Evolutionary conservation across 805 yeast species (phyloP), one percentile per base, ranked within the genome.

Genomic region (Starmera quercuum): DNA sequence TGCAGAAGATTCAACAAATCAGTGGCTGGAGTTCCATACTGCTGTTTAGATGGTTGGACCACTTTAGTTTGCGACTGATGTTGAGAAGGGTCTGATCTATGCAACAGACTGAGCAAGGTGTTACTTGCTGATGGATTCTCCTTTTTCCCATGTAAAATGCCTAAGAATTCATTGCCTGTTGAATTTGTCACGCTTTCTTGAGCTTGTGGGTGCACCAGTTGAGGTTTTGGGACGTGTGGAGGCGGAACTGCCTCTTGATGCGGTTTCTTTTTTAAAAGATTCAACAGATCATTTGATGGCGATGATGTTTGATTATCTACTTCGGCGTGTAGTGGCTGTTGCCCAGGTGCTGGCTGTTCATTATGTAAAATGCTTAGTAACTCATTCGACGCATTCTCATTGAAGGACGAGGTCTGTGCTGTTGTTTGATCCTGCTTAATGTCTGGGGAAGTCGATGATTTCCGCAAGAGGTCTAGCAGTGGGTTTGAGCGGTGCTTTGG

Each of bases 121-220:
- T 12, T 29, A n/a, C 26, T 12, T 16, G 18, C 20, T 23, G 9
- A 10, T 12, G 22, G 26, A 41, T 32, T 41, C 39, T 34, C 39
- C 41, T 35, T 25, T 13, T 25, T 25, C 7, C 27, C 27, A 25
- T 49, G 55, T 37, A 51, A 39, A 14, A 52, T 39, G 38, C 44
- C 42, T 32, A 53, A 35, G 32, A 53, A 40, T 31, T 53, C 54
- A 25, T 43, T 44, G 6, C 54, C 42, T 12, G 51, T 15, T 16
- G 27, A n/a, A 13, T 26, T 30, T 35, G 27, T 2, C 31, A 30
- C 12, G 31, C 27, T 17, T 33, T 23, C 13, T 24, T n/a, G 26
- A 5, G 32, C 27, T 27, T 29, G 27, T 26, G 40, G 19, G 32
- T 26, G 29, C 29, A 16, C 9, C 23, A 32, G 35, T 11, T 29